Percentiles rank a stretch among this genome's conserved stretches.
These are phyloP conservation scores for Trichoderma sp. DNA, from an alignment of 2,329 filamentous ascomycete genomes.

Conservation along the genomic window DNA sequence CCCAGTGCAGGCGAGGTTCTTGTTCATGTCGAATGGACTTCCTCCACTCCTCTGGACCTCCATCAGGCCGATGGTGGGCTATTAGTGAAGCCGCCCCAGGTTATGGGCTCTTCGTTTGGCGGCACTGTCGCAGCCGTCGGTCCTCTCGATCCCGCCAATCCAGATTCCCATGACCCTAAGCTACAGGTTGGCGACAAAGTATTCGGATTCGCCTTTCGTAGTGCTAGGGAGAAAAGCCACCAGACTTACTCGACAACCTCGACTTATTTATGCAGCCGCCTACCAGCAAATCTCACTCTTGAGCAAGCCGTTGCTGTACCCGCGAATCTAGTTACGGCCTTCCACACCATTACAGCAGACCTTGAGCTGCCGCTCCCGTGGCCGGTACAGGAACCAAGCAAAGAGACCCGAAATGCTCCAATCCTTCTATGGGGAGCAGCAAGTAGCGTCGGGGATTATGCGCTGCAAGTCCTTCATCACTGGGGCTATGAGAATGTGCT, in stretches of 20 bases:
- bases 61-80: constrained; percentile 63
- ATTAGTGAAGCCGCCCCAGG: constrained; percentile 50
- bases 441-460: constrained; percentile 54
- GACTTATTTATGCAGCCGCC: not conserved
- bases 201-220: not conserved
- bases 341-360: constrained; percentile 54
- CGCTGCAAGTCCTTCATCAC: constrained; percentile 52
- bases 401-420: constrained; percentile 38
- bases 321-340: constrained; percentile 57
- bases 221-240: not conserved
- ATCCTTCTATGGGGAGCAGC: constrained; percentile 56
- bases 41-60: constrained; percentile 62
- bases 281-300: not conserved
- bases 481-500: constrained; percentile 56
- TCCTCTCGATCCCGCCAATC: constrained; percentile 51
- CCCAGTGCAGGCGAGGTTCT: constrained; percentile 49
- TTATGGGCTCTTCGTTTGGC: constrained; percentile 53
- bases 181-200: not conserved
- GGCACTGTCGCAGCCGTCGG: constrained; percentile 57
- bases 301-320: not conserved
- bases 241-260: not conserved
- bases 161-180: constrained; percentile 42
- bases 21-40: constrained; percentile 58
- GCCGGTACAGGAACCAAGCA: constrained; percentile 51
- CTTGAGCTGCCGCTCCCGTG: constrained; percentile 57